Percentiles rank a stretch among this genome's conserved stretches.
Conservation (phyloP, 2,329 filamentous ascomycete genomes). For the Fusarium circinatum region DNA sequence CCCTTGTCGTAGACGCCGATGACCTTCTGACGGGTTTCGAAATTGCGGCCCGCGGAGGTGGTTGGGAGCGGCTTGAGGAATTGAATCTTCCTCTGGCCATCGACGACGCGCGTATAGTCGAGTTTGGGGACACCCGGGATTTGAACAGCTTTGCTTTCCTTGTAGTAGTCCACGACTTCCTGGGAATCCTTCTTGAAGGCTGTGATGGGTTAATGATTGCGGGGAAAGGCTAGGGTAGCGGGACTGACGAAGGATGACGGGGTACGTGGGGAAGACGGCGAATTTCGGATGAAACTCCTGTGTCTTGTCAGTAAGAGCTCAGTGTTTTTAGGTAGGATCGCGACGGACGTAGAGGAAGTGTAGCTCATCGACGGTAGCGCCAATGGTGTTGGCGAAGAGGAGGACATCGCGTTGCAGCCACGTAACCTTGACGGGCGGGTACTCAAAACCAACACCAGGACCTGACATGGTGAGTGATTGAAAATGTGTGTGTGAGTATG, state of each 20-base stretch:
- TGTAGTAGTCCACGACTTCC: constrained; percentile 56
- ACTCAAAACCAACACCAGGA: constrained; percentile 10
- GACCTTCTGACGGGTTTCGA: constrained; percentile 54
- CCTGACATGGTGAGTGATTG: not conserved
- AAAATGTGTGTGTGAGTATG: not conserved
- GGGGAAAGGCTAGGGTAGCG: too few species aligned
- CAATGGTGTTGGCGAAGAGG: constrained; percentile 8
- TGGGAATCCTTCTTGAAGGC: constrained; percentile 57
- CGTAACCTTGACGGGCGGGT: not conserved
- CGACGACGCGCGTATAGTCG: constrained; percentile 54
- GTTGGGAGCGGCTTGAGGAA: constrained; percentile 51
- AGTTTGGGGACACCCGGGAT: constrained; percentile 54
- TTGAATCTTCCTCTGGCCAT: constrained; percentile 55
- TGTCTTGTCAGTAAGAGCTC: constrained; percentile 51
- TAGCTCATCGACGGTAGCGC: not conserved
- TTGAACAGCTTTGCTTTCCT: constrained; percentile 46
- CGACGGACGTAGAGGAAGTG: constrained; percentile 9
- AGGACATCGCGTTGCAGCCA: constrained; percentile 13
- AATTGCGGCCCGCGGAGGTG: constrained; percentile 48
- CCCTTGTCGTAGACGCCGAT: constrained; percentile 58
- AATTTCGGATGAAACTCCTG: constrained; percentile 58
- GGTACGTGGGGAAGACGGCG: constrained; percentile 58
- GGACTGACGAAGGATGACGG: constrained; percentile 51
- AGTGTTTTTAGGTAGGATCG: constrained; percentile 42
- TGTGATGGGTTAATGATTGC: not conserved